Evolutionary conservation across 345 rosid species (phyloP), one percentile per base, ranked within the genome.

Genomic region (Brassica rapa): DNA sequence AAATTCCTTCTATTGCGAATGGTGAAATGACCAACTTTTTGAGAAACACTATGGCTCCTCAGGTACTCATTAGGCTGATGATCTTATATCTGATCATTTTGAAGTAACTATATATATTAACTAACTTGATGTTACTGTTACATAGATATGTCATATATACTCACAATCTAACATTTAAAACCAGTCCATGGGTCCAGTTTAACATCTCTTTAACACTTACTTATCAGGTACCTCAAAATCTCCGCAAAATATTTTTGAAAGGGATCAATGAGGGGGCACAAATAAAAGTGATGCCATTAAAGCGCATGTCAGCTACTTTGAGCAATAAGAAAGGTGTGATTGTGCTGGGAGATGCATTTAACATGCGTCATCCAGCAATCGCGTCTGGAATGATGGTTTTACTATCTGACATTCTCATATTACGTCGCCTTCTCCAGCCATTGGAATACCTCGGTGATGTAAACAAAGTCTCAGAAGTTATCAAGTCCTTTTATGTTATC

Each of bases 311-410:
- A 23, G 88, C 87, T 62, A 82, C 77, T 68, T 82, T 87, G 46
- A 81, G 80, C 27, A 74, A 84, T 9, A 85, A 77, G 56, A 82
- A 83, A 53, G 87, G 90, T 27, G 90, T 87, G 12, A 75, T 85
- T 76, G 67, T 87, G 19, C 74, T 85, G 72, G 90, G 90, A 55
- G 88, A 85, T 77, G 85, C 88, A 74, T 84, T 84, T 81, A 86
- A 86, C 75, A 86, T 86, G 86, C 86, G 86, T 0, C 90, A 87
- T 77, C 88, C 88, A 64, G 71, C 67, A 56, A 62, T 86, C 5
- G 88, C 87, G 0, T 81, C 87, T 33, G 90, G 88, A 76, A 87
- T 87, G 90, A 87, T 87, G 83, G 88, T 84, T 67, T 75, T 86
- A 56, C 57, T 87, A 23, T 84, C 90, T 35, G 90, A 84, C 51